Evolutionary conservation across 2,329 filamentous ascomycete species (phyloP).

Genomic region (Fusarium illudens): DNA sequence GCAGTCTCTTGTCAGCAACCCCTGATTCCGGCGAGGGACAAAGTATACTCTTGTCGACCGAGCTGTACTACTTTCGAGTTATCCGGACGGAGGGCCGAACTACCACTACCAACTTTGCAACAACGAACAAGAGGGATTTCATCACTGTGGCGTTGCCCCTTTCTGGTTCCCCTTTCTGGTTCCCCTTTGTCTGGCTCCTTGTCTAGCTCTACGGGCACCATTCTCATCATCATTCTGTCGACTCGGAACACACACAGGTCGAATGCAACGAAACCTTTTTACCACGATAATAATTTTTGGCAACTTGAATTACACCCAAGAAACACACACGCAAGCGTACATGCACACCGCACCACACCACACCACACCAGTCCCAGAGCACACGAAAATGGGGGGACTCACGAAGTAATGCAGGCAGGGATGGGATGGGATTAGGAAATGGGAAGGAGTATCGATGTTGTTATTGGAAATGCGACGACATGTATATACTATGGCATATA

Average conservation of each 20-base stretch:
- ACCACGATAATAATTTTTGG: constrained; percentile 8
- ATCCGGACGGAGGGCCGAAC: not conserved
- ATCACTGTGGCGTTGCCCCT: not conserved
- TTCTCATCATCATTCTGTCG: not conserved
- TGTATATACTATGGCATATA: constrained; percentile 33
- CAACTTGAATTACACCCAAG: not conserved
- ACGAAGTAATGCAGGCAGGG: constrained; percentile 33
- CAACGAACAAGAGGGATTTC: constrained; percentile 7
- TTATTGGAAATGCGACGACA: constrained; percentile 5
- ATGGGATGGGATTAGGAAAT: constrained; percentile 5
- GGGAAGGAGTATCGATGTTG: constrained; percentile 14
- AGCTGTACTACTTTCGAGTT: not conserved
- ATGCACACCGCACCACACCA: constrained; percentile 15
- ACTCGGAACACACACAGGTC: not conserved
- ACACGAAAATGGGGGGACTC: constrained; percentile 28
- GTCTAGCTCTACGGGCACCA: not conserved
- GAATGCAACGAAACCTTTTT: constrained; percentile 16
- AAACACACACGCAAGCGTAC: constrained; percentile 9
- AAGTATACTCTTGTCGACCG: not conserved
- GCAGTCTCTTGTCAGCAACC: not conserved
- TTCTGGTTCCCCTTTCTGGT: not conserved
- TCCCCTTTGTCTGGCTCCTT: not conserved
- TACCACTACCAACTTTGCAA: not conserved
- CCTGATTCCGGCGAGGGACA: not conserved
- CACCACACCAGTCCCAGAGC: constrained; percentile 13